Evolutionary conservation across 805 yeast species (phyloP).

Genomic region (Lipomyces chichibuensis): DNA sequence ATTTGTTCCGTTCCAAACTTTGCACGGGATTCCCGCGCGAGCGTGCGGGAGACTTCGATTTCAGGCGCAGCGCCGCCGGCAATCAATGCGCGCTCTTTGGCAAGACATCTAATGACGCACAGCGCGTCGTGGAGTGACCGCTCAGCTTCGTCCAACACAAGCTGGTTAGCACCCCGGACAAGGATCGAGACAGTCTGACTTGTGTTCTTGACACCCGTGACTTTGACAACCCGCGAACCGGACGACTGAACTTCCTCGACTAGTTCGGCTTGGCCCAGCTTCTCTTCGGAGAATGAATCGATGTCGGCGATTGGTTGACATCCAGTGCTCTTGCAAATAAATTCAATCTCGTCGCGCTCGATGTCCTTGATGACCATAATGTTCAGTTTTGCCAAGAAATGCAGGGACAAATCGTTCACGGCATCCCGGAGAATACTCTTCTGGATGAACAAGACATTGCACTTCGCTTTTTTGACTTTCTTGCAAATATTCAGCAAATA

Average conservation of each 20-base stretch:
- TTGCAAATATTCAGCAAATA: constrained; percentile 92
- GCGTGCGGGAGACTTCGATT: constrained; percentile 77
- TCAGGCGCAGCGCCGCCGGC: constrained; percentile 99
- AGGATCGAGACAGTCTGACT: constrained; percentile 78
- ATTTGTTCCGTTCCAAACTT: constrained; percentile 85
- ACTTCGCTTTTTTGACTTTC: constrained; percentile 93
- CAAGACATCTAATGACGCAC: constrained; percentile 88
- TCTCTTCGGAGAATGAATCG: constrained; percentile 89
- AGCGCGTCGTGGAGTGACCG: constrained; percentile 96
- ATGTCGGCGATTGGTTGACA: constrained; percentile 96
- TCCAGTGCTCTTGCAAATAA: constrained; percentile 77
- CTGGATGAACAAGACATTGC: constrained; percentile 88
- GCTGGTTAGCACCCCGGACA: constrained; percentile 90
- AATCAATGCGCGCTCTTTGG: constrained; percentile 83
- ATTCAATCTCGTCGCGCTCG: constrained; percentile 95
- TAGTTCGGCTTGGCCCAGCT: constrained; percentile 88
- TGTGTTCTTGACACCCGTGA: constrained; percentile 74
- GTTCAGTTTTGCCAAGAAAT: constrained; percentile 88
- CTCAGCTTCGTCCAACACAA: constrained; percentile 93
- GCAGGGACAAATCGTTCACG: constrained; percentile 90
- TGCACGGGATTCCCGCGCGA: constrained; percentile 69
- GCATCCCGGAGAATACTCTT: constrained; percentile 95
- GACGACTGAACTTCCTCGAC: constrained; percentile 89
- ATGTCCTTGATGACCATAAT: constrained; percentile 94
- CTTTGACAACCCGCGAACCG: constrained; percentile 85